Base-by-base conservation (phyloP, 129 eudicot genomes). In the Kitagawia praeruptora region DNA sequence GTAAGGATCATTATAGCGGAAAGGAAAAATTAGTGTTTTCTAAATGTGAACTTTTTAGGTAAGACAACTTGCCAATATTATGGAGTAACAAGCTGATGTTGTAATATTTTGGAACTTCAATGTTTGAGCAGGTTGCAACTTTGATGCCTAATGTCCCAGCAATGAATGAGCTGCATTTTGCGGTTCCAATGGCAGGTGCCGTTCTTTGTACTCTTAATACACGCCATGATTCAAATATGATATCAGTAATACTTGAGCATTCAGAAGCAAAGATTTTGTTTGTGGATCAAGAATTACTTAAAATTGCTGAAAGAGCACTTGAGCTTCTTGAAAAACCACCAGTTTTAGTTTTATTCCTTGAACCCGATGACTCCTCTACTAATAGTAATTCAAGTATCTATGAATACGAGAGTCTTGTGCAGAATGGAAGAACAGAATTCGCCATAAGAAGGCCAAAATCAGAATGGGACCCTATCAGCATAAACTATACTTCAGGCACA, bases 141-240 rank as follows among this genome's bases (percentile, higher is more conserved):
- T 73, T 94, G 74, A 93, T 93, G 82, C 98, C 98, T 58, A 94
- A 94, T 79, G 82, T 94, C 70, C 98, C 98, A 58, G 96, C 96
- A 53, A 92, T 90, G 92, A 87, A 88, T 39, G 98, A 94, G 86
- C 92, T 94, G 71, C 97, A 94, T 85, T 94, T 94, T 75, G 98
- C 93, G 6, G 96, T 88, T 67, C 97, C 98, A 49, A 94, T 94
- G 97, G 93, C 97, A 16, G 98, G 98, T 54, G 97, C 88, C 18
- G 82, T 94, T 81, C 90, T 94, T 46, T 90, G 93, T 81, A 87
- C 97, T 8, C 89, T 94, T 21, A 94, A 94, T 80, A 82, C 87
- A 7, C 96, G 98, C 71, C 96, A 87, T 16, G 87, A 94, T 81
- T 80, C 98, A 39, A 41, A 71, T 23, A 90, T 89, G 92, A 47